Percentiles rank a stretch among this genome's conserved stretches.
Evolutionary conservation across 2,329 filamentous ascomycete genomes (phyloP).

Genomic region (Proliferodiscus dingleyae): DNA sequence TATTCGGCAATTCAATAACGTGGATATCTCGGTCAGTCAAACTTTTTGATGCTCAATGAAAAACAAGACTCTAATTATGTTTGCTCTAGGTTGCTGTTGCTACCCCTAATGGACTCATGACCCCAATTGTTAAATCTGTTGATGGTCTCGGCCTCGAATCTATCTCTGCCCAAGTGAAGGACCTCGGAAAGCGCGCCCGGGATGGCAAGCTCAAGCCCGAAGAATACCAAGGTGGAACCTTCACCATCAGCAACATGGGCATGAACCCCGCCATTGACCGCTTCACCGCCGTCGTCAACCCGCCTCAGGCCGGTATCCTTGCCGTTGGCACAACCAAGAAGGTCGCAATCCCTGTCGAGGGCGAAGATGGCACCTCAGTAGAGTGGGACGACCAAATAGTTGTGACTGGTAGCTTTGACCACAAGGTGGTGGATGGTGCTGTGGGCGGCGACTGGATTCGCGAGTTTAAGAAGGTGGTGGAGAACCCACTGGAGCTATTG

Average conservation of each 20-base stretch:
- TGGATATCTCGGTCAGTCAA: constrained; percentile 85
- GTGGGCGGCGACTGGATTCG: constrained; percentile 95
- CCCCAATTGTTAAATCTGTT: constrained; percentile 89
- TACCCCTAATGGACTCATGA: constrained; percentile 91
- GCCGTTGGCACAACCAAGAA: constrained; percentile 94
- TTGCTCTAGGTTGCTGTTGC: constrained; percentile 41
- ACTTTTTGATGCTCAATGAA: neutral
- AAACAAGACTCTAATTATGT: neutral
- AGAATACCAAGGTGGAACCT: constrained; percentile 97
- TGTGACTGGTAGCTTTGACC: constrained; percentile 93
- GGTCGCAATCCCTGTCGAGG: constrained; percentile 83
- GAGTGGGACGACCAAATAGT: constrained; percentile 98
- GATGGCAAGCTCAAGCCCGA: constrained; percentile 99
- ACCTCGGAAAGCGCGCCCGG: constrained; percentile 90
- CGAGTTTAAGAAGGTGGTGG: constrained; percentile 94
- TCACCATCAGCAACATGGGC: constrained; percentile 99
- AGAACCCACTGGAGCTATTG: constrained; percentile 94
- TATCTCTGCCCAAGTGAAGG: constrained; percentile 89
- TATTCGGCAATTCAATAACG: constrained; percentile 89
- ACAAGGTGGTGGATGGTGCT: constrained; percentile 96
- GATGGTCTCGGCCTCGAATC: constrained; percentile 79
- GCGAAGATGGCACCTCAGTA: constrained; percentile 70
- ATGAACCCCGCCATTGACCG: constrained; percentile 97
- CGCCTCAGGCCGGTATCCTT: constrained; percentile 91
- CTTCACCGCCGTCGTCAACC: constrained; percentile 99